phyloP scores from a whole-genome alignment of 805 yeast genomes.

The Starmerella tilneyi region DNA sequence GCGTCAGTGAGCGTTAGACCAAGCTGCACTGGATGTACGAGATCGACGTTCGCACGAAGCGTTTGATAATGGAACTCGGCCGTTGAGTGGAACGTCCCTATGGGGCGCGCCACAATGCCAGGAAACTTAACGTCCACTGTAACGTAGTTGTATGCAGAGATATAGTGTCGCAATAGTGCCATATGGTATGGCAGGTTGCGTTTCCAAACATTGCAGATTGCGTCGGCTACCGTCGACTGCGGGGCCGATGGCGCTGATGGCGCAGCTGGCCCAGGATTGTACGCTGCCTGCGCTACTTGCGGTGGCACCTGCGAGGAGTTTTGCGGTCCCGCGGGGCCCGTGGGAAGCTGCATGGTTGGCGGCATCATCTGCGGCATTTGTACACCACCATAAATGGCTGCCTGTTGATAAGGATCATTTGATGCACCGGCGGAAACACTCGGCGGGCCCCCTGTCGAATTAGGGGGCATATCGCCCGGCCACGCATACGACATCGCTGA shows the following conservation, averaged over 20 bases:
- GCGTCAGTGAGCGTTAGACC: constrained; percentile 66
- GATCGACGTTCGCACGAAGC: constrained; percentile 79
- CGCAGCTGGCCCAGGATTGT: neutral
- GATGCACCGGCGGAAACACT: neutral
- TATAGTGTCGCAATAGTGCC: constrained; percentile 32
- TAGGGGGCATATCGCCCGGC: constrained; percentile 21
- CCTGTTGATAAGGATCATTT: neutral
- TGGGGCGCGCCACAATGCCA: constrained; percentile 91
- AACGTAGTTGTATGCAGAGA: constrained; percentile 33
- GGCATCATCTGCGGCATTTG: constrained; percentile 19
- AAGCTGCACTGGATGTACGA: constrained; percentile 74
- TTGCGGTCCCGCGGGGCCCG: constrained; percentile 4
- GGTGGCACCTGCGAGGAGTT: neutral
- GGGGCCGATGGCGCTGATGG: constrained; percentile 1
- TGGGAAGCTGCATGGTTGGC: constrained; percentile 14
- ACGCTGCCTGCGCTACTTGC: neutral
- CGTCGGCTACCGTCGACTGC: constrained; percentile 5
- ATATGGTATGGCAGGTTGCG: constrained; percentile 36
- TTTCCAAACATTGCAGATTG: constrained; percentile 34
- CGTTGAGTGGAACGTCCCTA: constrained; percentile 82
- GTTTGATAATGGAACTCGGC: constrained; percentile 95
- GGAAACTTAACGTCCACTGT: constrained; percentile 84
- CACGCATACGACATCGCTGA: constrained; percentile 21
- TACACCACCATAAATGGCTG: constrained; percentile 14
- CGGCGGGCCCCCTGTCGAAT: constrained; percentile 3